A percentile compares a stretch with the other conserved stretches of the same genome.
Evolutionary conservation across 306 rosid species (phyloP).

Genomic region (Prosopis cineraria): DNA sequence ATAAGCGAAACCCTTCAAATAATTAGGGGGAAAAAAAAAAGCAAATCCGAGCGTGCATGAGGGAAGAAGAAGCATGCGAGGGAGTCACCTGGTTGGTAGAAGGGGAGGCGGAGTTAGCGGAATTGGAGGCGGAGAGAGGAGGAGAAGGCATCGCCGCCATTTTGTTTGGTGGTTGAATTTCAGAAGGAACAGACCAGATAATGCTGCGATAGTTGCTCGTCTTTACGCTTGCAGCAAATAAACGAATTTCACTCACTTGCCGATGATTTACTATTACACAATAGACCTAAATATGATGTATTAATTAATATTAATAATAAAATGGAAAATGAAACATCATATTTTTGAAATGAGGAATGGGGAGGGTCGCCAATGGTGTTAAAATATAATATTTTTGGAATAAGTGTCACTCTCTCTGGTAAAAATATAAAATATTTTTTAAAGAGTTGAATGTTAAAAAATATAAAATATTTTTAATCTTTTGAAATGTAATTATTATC

Average conservation of each 20-base stretch:
- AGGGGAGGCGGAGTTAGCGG: slow-evolving; percentile 45
- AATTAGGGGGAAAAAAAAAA: slow-evolving; percentile 28
- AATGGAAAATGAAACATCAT: no score
- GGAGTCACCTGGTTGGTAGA: slow-evolving; percentile 47
- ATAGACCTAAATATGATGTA: no score
- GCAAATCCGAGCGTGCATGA: slow-evolving; percentile 9
- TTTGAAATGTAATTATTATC: no score
- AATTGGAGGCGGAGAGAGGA: slow-evolving; percentile 51
- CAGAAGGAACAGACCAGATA: background rate
- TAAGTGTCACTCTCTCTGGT: no score
- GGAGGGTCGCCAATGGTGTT: no score
- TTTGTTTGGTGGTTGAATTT: background rate
- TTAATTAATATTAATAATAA: no score
- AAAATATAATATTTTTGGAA: no score
- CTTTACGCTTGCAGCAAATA: background rate
- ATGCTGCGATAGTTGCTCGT: background rate
- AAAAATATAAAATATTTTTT: no score
- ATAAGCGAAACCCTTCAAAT: slow-evolving; percentile 31
- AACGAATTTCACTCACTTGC: background rate
- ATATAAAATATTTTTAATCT: no score
- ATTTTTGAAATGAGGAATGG: no score
- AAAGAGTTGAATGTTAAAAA: no score
- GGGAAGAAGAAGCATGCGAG: slow-evolving; percentile 10
- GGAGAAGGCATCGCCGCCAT: slow-evolving; percentile 54
- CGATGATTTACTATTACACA: background rate